These are phyloP conservation scores for Fusarium denticulatum DNA, from an alignment of 2,329 filamentous ascomycete genomes.

Conservation along the genomic window DNA sequence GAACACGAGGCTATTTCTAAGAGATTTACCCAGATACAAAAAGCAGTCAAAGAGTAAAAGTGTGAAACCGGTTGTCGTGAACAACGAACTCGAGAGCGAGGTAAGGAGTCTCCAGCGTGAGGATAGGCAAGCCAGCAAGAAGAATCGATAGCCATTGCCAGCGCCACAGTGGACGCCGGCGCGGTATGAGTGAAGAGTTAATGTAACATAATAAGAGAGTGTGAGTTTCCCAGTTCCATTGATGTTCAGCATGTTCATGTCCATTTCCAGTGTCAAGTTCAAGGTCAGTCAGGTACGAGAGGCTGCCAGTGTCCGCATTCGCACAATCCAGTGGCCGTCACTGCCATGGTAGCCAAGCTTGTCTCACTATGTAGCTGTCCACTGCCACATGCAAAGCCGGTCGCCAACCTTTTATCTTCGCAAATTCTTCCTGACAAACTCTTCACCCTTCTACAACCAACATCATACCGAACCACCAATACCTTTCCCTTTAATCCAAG, in stretches of 20 bases:
- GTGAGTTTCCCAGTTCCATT: not conserved
- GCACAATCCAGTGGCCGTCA: not conserved
- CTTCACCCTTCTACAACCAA: not conserved
- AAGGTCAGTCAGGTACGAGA: not conserved
- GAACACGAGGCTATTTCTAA: not conserved
- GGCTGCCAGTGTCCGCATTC: not conserved
- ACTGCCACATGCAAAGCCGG: not conserved
- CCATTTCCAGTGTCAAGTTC: not conserved
- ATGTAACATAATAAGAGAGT: rapidly evolving
- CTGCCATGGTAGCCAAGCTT: not conserved
- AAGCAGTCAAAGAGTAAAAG: not conserved
- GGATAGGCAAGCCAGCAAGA: not conserved
- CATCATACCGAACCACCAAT: not conserved
- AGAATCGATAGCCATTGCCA: not conserved
- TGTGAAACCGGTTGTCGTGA: not conserved
- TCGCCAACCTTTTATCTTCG: not conserved
- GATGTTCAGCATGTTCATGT: not conserved
- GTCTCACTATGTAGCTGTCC: not conserved
- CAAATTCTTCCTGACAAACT: not conserved
- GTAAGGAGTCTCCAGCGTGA: not conserved
- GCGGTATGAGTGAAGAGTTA: not conserved
- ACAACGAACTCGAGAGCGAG: not conserved
- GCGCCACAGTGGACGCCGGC: not conserved
- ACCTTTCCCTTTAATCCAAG: not conserved
- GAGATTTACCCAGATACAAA: too few species aligned